Percentiles rank a stretch among this genome's conserved stretches.
These are phyloP conservation scores for Rhodofomes roseus DNA, from an alignment of 1,284 basidiomycete species.

Conservation along the genomic window DNA sequence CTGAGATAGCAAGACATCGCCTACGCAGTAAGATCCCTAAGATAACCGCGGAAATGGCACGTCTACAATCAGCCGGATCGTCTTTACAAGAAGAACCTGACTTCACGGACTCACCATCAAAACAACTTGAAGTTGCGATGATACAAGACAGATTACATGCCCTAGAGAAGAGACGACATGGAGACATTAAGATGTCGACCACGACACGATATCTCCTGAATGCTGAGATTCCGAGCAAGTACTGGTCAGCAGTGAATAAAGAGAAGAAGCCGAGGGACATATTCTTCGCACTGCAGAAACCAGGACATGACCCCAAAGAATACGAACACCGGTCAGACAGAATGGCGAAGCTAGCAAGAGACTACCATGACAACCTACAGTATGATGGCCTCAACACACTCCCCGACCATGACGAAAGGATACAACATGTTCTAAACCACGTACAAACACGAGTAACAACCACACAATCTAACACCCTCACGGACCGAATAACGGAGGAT, in stretches of 20 bases:
- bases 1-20: neutral
- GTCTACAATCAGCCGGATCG: no score
- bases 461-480: neutral
- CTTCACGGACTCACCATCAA: neutral
- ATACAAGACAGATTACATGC: neutral
- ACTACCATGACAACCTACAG: neutral
- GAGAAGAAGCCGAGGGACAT: neutral
- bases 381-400: neutral
- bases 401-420: no score
- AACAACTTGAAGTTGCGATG: neutral
- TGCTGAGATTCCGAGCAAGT: neutral
- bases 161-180: neutral
- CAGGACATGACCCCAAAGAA: neutral
- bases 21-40: neutral
- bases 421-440: no score
- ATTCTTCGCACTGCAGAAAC: neutral
- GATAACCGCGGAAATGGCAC: neutral
- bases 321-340: neutral
- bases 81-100: neutral
- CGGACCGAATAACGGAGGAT: neutral
- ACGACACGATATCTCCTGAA: neutral
- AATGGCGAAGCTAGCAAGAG: neutral
- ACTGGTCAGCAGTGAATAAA: neutral
- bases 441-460: no score
- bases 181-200: neutral